A percentile compares a stretch with the other conserved stretches of the same genome.
Evolutionary conservation across 2,329 filamentous ascomycete species (phyloP).

Genomic region (Knufia fluminis): DNA sequence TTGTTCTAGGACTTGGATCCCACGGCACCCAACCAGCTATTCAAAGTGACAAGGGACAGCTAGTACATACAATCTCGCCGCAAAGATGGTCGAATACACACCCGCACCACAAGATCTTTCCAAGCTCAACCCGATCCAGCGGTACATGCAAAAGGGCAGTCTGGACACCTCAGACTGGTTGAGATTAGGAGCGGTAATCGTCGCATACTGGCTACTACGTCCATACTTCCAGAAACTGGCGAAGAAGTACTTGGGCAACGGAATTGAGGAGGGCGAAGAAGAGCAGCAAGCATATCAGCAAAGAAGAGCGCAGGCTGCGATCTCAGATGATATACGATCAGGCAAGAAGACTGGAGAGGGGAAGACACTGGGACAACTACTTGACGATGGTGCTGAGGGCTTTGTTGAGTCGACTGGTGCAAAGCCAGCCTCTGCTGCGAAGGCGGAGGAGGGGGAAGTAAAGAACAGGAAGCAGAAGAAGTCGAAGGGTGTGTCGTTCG

Average conservation of each 20-base stretch:
- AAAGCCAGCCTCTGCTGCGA: neutral
- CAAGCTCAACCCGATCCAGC: conserved; percentile 21
- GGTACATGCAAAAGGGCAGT: conserved; percentile 22
- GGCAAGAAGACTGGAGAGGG: conserved; percentile 3
- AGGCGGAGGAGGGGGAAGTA: conserved; percentile 15
- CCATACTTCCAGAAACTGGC: conserved; percentile 18
- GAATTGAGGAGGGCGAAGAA: conserved; percentile 13
- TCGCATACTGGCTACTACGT: conserved; percentile 18
- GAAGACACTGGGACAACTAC: conserved; percentile 7
- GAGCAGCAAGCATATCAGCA: conserved; percentile 10
- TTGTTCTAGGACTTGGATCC: neutral
- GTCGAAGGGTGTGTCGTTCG: conserved; percentile 8
- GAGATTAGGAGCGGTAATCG: conserved; percentile 16
- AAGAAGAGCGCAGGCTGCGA: conserved; percentile 18
- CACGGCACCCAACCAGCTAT: no score
- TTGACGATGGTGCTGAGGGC: conserved; percentile 6
- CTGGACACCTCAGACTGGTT: conserved; percentile 20
- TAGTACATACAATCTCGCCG: neutral
- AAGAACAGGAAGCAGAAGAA: conserved; percentile 16
- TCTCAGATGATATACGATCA: conserved; percentile 19
- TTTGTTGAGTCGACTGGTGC: neutral
- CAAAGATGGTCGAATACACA: conserved; percentile 18
- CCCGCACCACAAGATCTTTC: conserved; percentile 18
- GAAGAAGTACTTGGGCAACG: conserved; percentile 16
- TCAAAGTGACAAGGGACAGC: neutral